Evolutionary conservation across 164 flowering plant species (phyloP).

Genomic region (Litsea cubeba): DNA sequence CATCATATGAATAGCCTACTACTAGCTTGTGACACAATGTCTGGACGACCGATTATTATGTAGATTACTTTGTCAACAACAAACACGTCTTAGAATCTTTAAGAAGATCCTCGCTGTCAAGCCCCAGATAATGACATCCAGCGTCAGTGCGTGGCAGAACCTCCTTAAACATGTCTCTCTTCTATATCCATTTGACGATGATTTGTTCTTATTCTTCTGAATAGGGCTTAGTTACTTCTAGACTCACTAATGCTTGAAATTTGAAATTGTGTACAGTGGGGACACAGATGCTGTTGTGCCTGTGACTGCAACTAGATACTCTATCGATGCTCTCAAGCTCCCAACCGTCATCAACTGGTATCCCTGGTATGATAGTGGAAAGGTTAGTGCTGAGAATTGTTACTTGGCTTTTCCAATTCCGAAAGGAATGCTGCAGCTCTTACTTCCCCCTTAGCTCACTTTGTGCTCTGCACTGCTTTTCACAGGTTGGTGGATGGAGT

Average conservation of each 20-base stretch:
- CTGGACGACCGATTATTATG: too few relatives aligned
- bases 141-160: not conserved
- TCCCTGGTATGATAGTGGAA: conserved; percentile 80
- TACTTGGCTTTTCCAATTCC: not conserved
- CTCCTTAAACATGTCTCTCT: not conserved
- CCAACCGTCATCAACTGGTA: conserved; percentile 74
- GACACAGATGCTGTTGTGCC: conserved; percentile 97
- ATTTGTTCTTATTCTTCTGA: conserved; percentile 4
- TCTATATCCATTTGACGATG: not conserved
- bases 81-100: too few relatives aligned
- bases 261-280: conserved; percentile 52
- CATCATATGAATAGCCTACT: too few relatives aligned
- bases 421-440: not conserved
- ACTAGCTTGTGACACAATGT: too few relatives aligned
- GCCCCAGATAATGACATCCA: too few relatives aligned
- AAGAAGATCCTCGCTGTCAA: too few relatives aligned
- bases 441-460: not conserved
- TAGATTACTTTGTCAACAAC: too few relatives aligned
- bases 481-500: conserved; percentile 99
- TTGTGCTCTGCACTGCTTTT: not conserved
- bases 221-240: not conserved
- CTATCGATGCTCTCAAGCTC: conserved; percentile 79
- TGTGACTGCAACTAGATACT: conserved; percentile 81
- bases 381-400: conserved; percentile 43
- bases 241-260: not conserved